phyloP scores from a whole-genome alignment of 306 rosid species.

The Myrica gale region DNA sequence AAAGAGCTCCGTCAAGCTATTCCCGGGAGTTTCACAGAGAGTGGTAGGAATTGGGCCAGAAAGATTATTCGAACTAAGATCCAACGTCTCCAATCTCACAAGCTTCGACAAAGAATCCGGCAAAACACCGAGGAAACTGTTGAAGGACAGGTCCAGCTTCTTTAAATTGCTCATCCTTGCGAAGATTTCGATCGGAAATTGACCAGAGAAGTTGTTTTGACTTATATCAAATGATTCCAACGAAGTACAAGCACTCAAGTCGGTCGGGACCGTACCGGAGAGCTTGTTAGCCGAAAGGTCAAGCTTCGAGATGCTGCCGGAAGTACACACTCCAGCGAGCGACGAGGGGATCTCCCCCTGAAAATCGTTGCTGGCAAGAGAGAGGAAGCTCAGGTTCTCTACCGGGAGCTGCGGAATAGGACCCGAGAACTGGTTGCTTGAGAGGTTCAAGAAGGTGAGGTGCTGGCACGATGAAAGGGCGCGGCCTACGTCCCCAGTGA shows the following conservation, averaged over 20 bases:
- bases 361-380: conserved; percentile 50
- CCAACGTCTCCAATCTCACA: conserved; percentile 52
- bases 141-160: conserved; percentile 42
- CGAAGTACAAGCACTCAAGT: conserved; percentile 46
- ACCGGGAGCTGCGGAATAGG: conserved; percentile 52
- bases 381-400: conserved; percentile 44
- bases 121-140: conserved; percentile 45
- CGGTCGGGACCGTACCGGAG: conserved; percentile 49
- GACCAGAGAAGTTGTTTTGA: conserved; percentile 51
- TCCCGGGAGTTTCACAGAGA: conserved; percentile 48
- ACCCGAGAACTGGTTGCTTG: conserved; percentile 62
- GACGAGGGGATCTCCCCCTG: conserved; percentile 46
- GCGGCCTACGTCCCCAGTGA: conserved; percentile 50
- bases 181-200: conserved; percentile 48
- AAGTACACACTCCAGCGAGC: conserved; percentile 47
- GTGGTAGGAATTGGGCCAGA: conserved; percentile 48
- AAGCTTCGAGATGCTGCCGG: conserved; percentile 37
- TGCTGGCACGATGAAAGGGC: conserved; percentile 42
- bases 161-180: conserved; percentile 47
- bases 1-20: conserved; percentile 53
- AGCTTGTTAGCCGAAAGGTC: conserved; percentile 60
- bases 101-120: conserved; percentile 57
- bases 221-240: conserved; percentile 54
- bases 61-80: conserved; percentile 79
- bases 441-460: conserved; percentile 55